These are phyloP conservation scores for Candida coleopterorum DNA, from an alignment of 805 yeast species.

Conservation along the genomic window DNA sequence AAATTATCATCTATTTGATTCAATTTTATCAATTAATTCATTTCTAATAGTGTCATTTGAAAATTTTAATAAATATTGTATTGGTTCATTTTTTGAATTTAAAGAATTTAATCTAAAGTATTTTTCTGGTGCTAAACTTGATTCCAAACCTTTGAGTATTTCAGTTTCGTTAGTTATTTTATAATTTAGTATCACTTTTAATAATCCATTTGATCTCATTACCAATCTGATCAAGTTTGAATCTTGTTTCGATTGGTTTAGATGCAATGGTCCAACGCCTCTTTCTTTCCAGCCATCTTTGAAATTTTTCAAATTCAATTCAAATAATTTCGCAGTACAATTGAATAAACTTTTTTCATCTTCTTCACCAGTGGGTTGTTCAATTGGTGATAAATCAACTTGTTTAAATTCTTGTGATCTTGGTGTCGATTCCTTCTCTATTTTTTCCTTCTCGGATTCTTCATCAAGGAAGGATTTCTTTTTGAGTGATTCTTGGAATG, in stretches of 20 bases:
- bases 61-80: constrained; percentile 79
- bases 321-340: constrained; percentile 75
- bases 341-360: constrained; percentile 65
- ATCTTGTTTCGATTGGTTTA: constrained; percentile 47
- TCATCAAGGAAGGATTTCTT: constrained; percentile 58
- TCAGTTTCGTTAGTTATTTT: constrained; percentile 61
- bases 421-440: constrained; percentile 11
- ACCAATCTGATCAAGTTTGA: constrained; percentile 59
- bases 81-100: constrained; percentile 54
- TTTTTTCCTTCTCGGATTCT: constrained; percentile 13
- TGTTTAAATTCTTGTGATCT: constrained; percentile 42
- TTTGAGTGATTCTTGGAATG: constrained; percentile 47
- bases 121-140: constrained; percentile 79
- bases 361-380: constrained; percentile 85
- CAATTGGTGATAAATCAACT: constrained; percentile 54
- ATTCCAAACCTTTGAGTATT: constrained; percentile 74
- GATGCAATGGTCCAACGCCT: constrained; percentile 84
- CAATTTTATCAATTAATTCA: constrained; percentile 50
- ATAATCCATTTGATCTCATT: constrained; percentile 86
- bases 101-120: constrained; percentile 71
- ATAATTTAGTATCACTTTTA: constrained; percentile 76
- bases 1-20: constrained; percentile 27
- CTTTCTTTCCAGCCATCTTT: constrained; percentile 91
- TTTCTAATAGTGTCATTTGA: constrained; percentile 58
- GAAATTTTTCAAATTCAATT: constrained; percentile 59